Evolutionary conservation across 768 basidiomycete genomes (phyloP).

Genomic region (Mycena vulgaris): DNA sequence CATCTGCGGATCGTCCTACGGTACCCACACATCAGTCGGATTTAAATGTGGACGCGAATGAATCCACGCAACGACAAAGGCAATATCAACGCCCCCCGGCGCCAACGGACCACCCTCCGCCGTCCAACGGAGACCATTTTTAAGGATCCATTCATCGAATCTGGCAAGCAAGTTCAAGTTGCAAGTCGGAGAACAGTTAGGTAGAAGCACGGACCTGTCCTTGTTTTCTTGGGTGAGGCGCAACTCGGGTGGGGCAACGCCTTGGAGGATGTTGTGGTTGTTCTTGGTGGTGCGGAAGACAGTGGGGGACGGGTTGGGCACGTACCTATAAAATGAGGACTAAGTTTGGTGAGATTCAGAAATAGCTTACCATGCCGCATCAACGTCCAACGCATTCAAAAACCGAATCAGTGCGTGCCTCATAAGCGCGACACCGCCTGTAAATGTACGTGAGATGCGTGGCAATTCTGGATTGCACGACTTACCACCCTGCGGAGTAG

Average conservation of each 20-base stretch:
- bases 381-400: conserved; percentile 83
- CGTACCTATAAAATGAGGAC: conserved; percentile 70
- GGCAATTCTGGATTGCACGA: conserved; percentile 24
- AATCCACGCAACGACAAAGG: conserved; percentile 81
- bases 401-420: conserved; percentile 94
- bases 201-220: conserved; percentile 49
- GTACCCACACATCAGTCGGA: conserved; percentile 5
- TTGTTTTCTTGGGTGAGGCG: conserved; percentile 86
- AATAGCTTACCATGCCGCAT: conserved; percentile 79
- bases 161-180: conserved; percentile 40
- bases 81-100: conserved; percentile 86
- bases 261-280: conserved; percentile 97
- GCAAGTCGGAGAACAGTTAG: background rate
- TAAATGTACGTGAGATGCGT: conserved; percentile 38
- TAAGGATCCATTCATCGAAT: conserved; percentile 91
- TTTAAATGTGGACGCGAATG: background rate
- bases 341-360: conserved; percentile 15
- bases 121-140: conserved; percentile 92
- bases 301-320: conserved; percentile 89
- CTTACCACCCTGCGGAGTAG: conserved; percentile 94
- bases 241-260: conserved; percentile 85
- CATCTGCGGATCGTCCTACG: conserved; percentile 89
- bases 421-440: conserved; percentile 98
- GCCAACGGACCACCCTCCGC: conserved; percentile 89
- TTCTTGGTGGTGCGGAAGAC: conserved; percentile 96